These are phyloP conservation scores for Aspergillus japonicus DNA, from an alignment of 2,329 filamentous ascomycete species.

Conservation along the genomic window DNA sequence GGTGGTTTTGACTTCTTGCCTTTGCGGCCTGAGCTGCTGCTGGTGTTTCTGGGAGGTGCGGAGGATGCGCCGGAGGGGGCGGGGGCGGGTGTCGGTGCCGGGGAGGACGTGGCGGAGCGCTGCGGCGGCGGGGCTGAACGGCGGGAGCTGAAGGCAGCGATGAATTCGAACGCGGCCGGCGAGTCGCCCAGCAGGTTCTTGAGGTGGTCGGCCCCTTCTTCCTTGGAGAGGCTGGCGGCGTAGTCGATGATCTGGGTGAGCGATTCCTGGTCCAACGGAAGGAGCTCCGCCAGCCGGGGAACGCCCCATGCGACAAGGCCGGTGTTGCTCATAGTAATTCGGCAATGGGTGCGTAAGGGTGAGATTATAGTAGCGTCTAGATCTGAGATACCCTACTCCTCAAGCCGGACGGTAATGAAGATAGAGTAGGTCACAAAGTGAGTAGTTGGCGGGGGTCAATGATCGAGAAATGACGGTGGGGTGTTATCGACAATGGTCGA, in stretches of 20 bases:
- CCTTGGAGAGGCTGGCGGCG: conserved; percentile 70
- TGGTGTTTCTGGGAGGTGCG: conserved; percentile 1
- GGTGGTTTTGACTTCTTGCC: conserved; percentile 59
- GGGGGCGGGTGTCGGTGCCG: conserved; percentile 34
- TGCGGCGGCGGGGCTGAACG: conserved; percentile 31
- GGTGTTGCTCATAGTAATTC: conserved; percentile 27
- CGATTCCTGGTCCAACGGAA: conserved; percentile 82
- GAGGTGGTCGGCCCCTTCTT: conserved; percentile 79
- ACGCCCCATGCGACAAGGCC: conserved; percentile 56
- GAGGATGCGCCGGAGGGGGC: conserved; percentile 1
- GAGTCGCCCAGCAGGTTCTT: conserved; percentile 86
- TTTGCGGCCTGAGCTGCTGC: conserved; percentile 17
- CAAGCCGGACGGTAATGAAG: not conserved
- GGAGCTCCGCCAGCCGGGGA: conserved; percentile 71
- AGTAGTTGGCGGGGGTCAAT: not conserved
- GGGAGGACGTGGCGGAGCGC: not conserved
- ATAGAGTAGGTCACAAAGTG: not conserved
- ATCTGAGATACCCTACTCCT: not conserved
- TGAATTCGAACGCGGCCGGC: conserved; percentile 69
- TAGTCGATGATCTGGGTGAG: conserved; percentile 83
- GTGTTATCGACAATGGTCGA: not conserved
- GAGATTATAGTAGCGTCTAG: not conserved
- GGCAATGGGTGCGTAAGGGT: not conserved
- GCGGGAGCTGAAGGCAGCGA: conserved; percentile 71
- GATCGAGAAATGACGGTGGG: not conserved